These are phyloP conservation scores for Auriculariales sp. DNA, from an alignment of 768 basidiomycete genomes.

Conservation along the genomic window DNA sequence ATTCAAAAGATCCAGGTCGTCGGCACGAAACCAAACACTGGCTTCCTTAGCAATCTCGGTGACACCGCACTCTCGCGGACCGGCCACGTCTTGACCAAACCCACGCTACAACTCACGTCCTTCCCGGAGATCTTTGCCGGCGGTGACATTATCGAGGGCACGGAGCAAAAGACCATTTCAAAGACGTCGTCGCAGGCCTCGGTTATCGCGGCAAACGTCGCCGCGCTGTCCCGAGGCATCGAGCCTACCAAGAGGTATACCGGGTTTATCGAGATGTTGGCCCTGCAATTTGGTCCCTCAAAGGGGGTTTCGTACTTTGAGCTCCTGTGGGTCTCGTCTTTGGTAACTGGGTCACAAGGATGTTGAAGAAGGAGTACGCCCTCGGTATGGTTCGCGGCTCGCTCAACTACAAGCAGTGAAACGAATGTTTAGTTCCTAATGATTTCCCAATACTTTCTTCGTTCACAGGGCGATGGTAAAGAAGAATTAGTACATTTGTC, in stretches of 20 bases:
- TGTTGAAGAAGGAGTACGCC: too few relatives aligned
- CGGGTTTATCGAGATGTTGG: constrained; percentile 36
- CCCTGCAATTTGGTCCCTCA: constrained; percentile 35
- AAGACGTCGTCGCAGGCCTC: constrained; percentile 31
- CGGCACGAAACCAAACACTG: constrained; percentile 29
- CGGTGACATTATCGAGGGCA: constrained; percentile 50
- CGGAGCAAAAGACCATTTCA: constrained; percentile 44
- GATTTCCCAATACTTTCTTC: too few relatives aligned
- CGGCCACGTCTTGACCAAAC: constrained; percentile 29
- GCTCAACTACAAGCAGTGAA: too few relatives aligned
- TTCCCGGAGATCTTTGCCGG: constrained; percentile 45
- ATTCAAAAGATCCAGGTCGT: constrained; percentile 7
- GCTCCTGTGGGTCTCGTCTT: constrained; percentile 29
- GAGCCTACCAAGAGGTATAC: constrained; percentile 27
- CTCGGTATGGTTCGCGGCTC: too few relatives aligned
- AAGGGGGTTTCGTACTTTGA: constrained; percentile 26
- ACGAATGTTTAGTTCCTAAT: too few relatives aligned
- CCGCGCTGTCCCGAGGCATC: constrained; percentile 26
- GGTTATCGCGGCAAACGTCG: constrained; percentile 34
- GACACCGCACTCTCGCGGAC: constrained; percentile 17
- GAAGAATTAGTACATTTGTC: too few relatives aligned
- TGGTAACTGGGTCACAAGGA: constrained; percentile 26
- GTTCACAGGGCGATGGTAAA: too few relatives aligned
- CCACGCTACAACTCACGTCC: constrained; percentile 39
- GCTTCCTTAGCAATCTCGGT: constrained; percentile 34